Conservation (phyloP, 2,329 filamentous ascomycete genomes). For the Trichoderma koningiopsis region DNA sequence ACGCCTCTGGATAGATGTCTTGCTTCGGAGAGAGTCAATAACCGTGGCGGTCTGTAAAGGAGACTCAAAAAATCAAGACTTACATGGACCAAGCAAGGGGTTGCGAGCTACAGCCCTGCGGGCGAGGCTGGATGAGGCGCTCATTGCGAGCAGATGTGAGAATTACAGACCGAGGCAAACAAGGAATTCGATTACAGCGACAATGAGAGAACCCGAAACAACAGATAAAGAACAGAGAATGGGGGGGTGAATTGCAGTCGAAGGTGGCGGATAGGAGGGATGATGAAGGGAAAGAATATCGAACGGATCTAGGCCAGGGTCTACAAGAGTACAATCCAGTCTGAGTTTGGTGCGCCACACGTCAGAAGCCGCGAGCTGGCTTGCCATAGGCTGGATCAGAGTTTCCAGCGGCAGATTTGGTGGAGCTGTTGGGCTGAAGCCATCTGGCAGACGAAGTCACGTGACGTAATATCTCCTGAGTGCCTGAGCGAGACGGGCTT, state of each 20-base stretch:
- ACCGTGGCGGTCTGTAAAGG: constrained; percentile 17
- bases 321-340: background rate
- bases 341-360: constrained; percentile 22
- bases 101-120: constrained; percentile 57
- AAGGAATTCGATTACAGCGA: background rate
- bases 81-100: constrained; percentile 54
- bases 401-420: constrained; percentile 10
- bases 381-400: constrained; percentile 21
- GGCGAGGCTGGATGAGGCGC: constrained; percentile 58
- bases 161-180: background rate
- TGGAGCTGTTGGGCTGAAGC: constrained; percentile 21
- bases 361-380: constrained; percentile 7
- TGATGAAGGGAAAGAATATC: constrained; percentile 23
- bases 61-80: constrained; percentile 28
- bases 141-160: constrained; percentile 45
- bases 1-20: constrained; percentile 51
- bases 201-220: background rate
- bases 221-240: constrained; percentile 1
- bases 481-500: background rate
- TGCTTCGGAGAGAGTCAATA: constrained; percentile 37
- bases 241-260: constrained; percentile 9
- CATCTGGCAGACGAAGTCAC: constrained; percentile 11
- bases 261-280: constrained; percentile 14
- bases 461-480: constrained; percentile 19
- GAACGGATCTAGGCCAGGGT: constrained; percentile 17